Evolutionary conservation across 1,284 basidiomycete genomes (phyloP), one percentile per base, ranked within the genome.

Genomic region (Boletus calvinii): DNA sequence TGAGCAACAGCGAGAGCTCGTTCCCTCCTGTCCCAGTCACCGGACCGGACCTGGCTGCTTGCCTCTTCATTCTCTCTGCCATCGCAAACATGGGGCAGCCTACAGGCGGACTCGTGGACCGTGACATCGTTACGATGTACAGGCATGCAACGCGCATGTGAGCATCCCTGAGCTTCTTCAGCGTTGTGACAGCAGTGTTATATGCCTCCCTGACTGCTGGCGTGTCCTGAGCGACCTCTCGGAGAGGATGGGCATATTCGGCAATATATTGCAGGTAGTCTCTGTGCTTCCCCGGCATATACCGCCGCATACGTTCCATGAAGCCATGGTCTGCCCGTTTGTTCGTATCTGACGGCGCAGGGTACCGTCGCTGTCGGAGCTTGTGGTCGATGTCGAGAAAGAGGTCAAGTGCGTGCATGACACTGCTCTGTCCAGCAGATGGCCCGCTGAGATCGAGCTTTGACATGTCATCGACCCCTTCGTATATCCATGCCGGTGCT

Each of bases 391-490:
- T 78, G 58, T 87, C 87, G 30, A 90, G 76, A 74, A 92, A 89
- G 71, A 94, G 83, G 62, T 91, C 88, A 22, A 89, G 72, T 10
- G 85, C 83, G 52, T 90, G 89, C 76, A 99, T 93, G 53, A 95
- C 80, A 40, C 88, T 89, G 69, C 90, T 94, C 74, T 99, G 96
- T 2, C 96, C 96, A 1, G 94, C 95, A 10, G 90, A 94, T 6
- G 97, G 95, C 0, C 97, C 96, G 26, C 85, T 88, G 49, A 89
- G 79, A 62, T 87, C 82, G 22, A 84, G 76, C 29, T 72, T 66
- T 17, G 81, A 77, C 13, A 72, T 77, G 15, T 82, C 73, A 5
- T 80, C 75, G 4, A 91, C 83, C 1, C 92, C 92, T 62, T 95
- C 86, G 68, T 90, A 97, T 30, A 87, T 73, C 96, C 96, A 99